Evolutionary conservation across 495 filamentous ascomycete species (phyloP), one percentile per base, ranked within the genome.

Genomic region (Penicillium silybi): DNA sequence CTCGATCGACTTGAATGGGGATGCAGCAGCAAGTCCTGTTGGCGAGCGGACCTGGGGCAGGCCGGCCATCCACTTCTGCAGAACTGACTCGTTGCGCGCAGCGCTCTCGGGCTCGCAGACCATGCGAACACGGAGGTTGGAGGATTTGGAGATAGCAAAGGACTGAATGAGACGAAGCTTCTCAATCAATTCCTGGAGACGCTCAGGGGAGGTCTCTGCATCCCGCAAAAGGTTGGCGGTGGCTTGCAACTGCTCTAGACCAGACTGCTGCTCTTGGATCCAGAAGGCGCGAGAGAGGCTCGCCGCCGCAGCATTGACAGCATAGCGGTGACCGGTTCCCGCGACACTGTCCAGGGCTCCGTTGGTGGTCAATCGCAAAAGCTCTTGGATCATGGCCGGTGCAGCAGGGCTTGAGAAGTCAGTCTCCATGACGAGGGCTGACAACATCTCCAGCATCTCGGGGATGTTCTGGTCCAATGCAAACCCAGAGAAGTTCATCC

Each of bases 261-360:
- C 93, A 47, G 82, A 81, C 35, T 89, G 86, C 64, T 96, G 86
- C 67, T 98, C 92, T 47, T 76, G 80, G 17, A 89, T 69, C 59
- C 79, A 80, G 20, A 85, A 84, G 57, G 83, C 81, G 7, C 79
- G 78, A 4, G 87, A 89, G 26, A 97, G 72, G 25, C 83, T 81
- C 17, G 95, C 87, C 54, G 90, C 84, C 3, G 92, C 92, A 53
- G 85, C 90, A 49, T 84, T 82, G 47, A 86, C 82, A 34, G 93
- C 93, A 70, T 82, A 98, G 1, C 82, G 75, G 62, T 97, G 92
- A 1, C 93, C 93, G 9, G 86, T 86, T 37, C 87, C 86, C 11
- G 93, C 93, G 61, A 98, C 86, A 41, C 84, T 80, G 66, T 97
- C 92, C 18, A 96, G 77, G n/a, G 93, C 90, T 20, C 92, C 91